Conservation (phyloP, 148 eudicot genomes). For the Spergularia marina region DNA sequence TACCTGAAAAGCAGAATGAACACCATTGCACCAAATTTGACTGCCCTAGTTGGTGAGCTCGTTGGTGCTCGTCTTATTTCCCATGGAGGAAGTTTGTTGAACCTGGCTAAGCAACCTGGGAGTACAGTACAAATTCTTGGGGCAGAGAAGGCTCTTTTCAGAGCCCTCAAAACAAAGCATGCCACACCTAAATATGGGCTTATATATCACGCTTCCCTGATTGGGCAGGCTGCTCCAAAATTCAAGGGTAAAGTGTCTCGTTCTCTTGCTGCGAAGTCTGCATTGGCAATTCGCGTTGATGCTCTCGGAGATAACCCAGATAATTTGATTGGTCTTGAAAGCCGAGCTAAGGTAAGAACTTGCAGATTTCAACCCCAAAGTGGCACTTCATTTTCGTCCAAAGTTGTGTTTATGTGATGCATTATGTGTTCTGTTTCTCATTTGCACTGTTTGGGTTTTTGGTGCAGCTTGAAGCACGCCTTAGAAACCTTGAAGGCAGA, state of each 20-base stretch:
- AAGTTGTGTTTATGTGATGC: background rate
- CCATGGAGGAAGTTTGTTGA: slow-evolving; percentile 90
- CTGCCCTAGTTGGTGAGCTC: slow-evolving; percentile 94
- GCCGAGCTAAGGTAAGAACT: slow-evolving; percentile 61
- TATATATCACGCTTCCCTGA: slow-evolving; percentile 85
- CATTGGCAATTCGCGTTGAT: slow-evolving; percentile 85
- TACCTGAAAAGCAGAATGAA: slow-evolving; percentile 91
- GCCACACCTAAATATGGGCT: slow-evolving; percentile 97
- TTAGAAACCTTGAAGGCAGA: slow-evolving; percentile 83
- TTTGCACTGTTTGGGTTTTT: background rate
- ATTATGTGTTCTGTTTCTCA: slow-evolving; percentile 1
- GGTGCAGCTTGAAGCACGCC: slow-evolving; percentile 75
- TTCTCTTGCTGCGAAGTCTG: slow-evolving; percentile 88
- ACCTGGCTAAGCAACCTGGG: slow-evolving; percentile 96
- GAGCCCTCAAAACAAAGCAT: slow-evolving; percentile 95
- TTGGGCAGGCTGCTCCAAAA: slow-evolving; percentile 97
- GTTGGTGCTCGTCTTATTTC: slow-evolving; percentile 97
- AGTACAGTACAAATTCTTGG: slow-evolving; percentile 98
- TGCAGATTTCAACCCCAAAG: background rate
- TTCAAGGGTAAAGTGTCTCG: slow-evolving; percentile 91
- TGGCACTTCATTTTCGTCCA: background rate
- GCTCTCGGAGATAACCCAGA: slow-evolving; percentile 87
- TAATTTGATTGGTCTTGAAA: slow-evolving; percentile 85
- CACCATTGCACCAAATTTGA: slow-evolving; percentile 92
- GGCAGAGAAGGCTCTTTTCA: slow-evolving; percentile 93